Evolutionary conservation across 73 alveolate species (phyloP).

Genomic region (Breviolum minutum): DNA sequence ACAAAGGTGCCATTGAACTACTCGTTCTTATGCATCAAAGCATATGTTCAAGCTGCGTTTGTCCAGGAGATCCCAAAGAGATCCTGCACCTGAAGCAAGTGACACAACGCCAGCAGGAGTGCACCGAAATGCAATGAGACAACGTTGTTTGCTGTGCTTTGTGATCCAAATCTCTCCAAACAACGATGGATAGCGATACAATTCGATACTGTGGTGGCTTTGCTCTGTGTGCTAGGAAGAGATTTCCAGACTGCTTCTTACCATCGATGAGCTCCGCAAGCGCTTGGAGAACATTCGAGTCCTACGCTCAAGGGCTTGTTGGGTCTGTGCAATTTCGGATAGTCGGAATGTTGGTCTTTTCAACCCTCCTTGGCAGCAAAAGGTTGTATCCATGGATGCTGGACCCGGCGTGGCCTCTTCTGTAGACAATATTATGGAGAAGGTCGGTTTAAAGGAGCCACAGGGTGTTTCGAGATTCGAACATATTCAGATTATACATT

Average conservation of each 20-base stretch:
- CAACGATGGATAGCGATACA: neutral
- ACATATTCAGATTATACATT: no score
- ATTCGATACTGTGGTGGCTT: neutral
- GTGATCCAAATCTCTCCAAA: neutral
- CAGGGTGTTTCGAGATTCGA: no score
- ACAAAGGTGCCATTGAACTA: constrained; percentile 11
- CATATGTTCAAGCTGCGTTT: neutral
- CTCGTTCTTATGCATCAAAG: neutral
- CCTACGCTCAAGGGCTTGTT: neutral
- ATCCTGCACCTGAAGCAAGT: constrained; percentile 51
- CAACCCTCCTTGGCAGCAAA: neutral
- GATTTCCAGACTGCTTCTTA: constrained; percentile 85
- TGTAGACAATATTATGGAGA: constrained; percentile 78
- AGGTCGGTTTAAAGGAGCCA: constrained; percentile 74
- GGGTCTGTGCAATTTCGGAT: neutral
- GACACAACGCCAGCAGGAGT: constrained; percentile 85
- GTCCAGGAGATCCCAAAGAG: constrained; percentile 78
- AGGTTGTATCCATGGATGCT: constrained; percentile 87
- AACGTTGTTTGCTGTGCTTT: neutral
- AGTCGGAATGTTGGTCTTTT: neutral
- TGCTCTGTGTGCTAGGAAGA: constrained; percentile 36
- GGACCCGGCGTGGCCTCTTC: constrained; percentile 90
- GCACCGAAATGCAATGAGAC: neutral
- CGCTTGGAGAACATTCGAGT: constrained; percentile 91
- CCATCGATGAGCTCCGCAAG: constrained; percentile 91